phyloP scores from a whole-genome alignment of 352 stramenopile genomes.

The Phytophthora europaea region DNA sequence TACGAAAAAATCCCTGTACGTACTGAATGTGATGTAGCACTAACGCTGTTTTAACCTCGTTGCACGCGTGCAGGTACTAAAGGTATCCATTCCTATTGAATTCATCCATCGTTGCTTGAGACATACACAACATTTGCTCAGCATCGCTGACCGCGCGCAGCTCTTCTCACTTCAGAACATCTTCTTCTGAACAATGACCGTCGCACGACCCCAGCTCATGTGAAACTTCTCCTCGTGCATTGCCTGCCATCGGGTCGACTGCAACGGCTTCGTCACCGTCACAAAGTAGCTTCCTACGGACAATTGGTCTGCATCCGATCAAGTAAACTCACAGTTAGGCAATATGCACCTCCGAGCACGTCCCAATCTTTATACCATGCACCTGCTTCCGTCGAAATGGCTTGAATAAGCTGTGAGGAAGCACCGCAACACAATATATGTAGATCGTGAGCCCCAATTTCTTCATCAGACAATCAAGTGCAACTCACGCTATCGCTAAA shows the following conservation, averaged over 20 bases:
- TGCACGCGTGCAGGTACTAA: background rate
- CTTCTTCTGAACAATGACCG: slow-evolving; percentile 76
- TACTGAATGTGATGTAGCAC: no score
- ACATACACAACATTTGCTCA: background rate
- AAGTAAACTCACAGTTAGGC: background rate
- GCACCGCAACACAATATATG: background rate
- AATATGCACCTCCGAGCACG: background rate
- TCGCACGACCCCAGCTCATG: slow-evolving; percentile 76
- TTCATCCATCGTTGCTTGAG: background rate
- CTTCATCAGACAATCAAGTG: background rate
- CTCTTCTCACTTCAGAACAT: slow-evolving; percentile 39
- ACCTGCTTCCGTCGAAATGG: slow-evolving; percentile 48
- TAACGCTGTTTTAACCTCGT: no score
- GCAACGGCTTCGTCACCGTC: slow-evolving; percentile 66
- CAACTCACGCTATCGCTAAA: slow-evolving; percentile 70
- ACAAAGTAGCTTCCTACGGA: slow-evolving; percentile 66
- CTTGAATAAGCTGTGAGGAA: slow-evolving; percentile 37
- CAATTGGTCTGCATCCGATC: slow-evolving; percentile 44
- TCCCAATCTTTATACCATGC: background rate
- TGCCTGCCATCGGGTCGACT: slow-evolving; percentile 67
- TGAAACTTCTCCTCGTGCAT: slow-evolving; percentile 68
- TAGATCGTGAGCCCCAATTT: background rate
- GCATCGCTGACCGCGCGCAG: background rate
- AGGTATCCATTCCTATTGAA: slow-evolving; percentile 6
- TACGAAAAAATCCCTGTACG: no score